Percentiles rank a stretch among this genome's conserved stretches.
Conservation (phyloP, 1,139 yeast species). For the Nadsonia starkeyi-henricii region DNA sequence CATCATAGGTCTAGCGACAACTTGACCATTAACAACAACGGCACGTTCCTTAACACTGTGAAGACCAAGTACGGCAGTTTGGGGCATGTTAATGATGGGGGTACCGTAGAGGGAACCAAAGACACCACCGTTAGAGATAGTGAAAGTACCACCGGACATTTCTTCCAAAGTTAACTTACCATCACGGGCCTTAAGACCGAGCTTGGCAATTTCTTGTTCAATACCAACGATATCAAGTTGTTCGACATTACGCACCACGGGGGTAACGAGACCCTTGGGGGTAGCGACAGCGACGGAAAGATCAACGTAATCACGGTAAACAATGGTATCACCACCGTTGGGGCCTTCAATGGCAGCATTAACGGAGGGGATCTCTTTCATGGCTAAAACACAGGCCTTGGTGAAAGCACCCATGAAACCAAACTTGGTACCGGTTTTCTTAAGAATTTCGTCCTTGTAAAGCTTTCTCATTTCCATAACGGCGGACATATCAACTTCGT, state of each 20-base stretch:
- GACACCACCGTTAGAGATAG: conserved; percentile 98
- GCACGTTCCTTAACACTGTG: conserved; percentile 98
- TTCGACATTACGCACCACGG: conserved; percentile 96
- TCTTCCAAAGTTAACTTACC: conserved; percentile 94
- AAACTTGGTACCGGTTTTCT: conserved; percentile 85
- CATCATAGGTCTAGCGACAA: conserved; percentile 99
- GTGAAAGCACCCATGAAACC: conserved; percentile 99
- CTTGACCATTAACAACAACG: conserved; percentile 88
- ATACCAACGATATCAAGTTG: conserved; percentile 77
- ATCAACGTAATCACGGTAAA: conserved; percentile 92
- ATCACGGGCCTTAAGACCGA: conserved; percentile 93
- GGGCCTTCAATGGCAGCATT: conserved; percentile 81
- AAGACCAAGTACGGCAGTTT: conserved; percentile 93
- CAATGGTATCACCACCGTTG: conserved; percentile 71
- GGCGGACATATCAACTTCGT: conserved; percentile 94
- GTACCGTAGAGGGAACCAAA: conserved; percentile 97
- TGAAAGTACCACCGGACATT: conserved; percentile 99
- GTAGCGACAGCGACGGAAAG: conserved; percentile 97
- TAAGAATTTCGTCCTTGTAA: conserved; percentile 92
- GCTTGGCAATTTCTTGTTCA: conserved; percentile 67
- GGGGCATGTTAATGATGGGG: conserved; percentile 96
- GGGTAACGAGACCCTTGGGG: conserved; percentile 98
- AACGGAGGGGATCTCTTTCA: conserved; percentile 89
- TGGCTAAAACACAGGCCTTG: conserved; percentile 84
- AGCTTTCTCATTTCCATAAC: conserved; percentile 89